phyloP scores from a whole-genome alignment of 495 filamentous ascomycete genomes.

The Mycothermus thermophilus region DNA sequence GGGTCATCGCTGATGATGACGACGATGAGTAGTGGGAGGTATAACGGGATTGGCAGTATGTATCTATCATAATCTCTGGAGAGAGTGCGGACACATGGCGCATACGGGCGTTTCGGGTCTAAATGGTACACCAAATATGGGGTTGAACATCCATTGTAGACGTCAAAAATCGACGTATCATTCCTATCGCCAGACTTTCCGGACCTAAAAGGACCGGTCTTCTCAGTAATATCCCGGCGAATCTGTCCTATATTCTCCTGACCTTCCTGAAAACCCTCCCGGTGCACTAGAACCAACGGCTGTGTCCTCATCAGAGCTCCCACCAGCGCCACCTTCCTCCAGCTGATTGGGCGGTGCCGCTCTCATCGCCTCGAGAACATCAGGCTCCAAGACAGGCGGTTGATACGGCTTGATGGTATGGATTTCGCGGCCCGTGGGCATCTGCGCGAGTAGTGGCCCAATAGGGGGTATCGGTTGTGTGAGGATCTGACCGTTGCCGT shows the following conservation, averaged over 20 bases:
- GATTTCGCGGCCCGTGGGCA: constrained; percentile 82
- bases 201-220: no score
- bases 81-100: no score
- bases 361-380: constrained; percentile 41
- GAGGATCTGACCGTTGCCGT: constrained; percentile 69
- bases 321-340: constrained; percentile 35
- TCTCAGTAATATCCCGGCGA: constrained; percentile 29
- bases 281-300: constrained; percentile 11
- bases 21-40: constrained; percentile 16
- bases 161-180: background rate
- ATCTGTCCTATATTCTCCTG: constrained; percentile 22
- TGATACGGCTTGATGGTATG: constrained; percentile 50
- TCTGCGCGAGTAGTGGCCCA: constrained; percentile 51
- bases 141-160: background rate
- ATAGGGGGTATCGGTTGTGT: constrained; percentile 62
- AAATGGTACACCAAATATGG: constrained; percentile 1
- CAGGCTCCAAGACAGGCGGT: constrained; percentile 41
- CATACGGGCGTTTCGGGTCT: constrained; percentile 2
- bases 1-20: constrained; percentile 39
- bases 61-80: constrained; percentile 1
- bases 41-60: background rate
- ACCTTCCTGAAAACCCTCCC: constrained; percentile 27
- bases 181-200: background rate
- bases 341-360: constrained; percentile 28
- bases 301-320: constrained; percentile 35